phyloP scores from a whole-genome alignment of 805 yeast species.

The Jamesozyma spencerorum region DNA sequence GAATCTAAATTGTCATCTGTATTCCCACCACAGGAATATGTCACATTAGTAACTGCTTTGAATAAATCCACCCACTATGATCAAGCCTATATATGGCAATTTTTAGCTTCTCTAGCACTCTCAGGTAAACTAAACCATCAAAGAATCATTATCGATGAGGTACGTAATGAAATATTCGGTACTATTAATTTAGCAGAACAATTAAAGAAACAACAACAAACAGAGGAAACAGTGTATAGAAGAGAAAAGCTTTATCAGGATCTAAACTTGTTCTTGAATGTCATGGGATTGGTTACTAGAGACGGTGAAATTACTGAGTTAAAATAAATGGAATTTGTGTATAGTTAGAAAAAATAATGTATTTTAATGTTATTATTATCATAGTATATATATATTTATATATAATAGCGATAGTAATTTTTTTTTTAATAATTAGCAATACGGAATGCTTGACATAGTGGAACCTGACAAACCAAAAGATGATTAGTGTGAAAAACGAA shows the following conservation, averaged over 20 bases:
- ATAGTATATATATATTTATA: background rate
- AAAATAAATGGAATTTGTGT: slow-evolving; percentile 21
- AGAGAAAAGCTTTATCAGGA: slow-evolving; percentile 60
- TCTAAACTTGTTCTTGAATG: slow-evolving; percentile 85
- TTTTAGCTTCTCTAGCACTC: slow-evolving; percentile 84
- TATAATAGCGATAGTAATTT: background rate
- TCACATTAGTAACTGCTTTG: background rate
- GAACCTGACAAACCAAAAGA: no score
- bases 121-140: slow-evolving; percentile 88
- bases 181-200: slow-evolving; percentile 68
- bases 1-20: slow-evolving; percentile 69
- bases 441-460: no score
- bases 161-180: slow-evolving; percentile 85
- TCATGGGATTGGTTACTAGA: slow-evolving; percentile 90
- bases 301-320: slow-evolving; percentile 82
- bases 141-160: slow-evolving; percentile 87
- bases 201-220: slow-evolving; percentile 22
- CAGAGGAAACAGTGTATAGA: slow-evolving; percentile 37
- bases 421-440: no score
- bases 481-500: no score
- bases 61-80: slow-evolving; percentile 32
- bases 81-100: slow-evolving; percentile 91
- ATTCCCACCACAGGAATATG: slow-evolving; percentile 60
- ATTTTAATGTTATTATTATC: background rate
- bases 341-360: background rate